These are phyloP conservation scores for Ogataea trehaloabstinens DNA, from an alignment of 805 yeast genomes.

Conservation along the genomic window DNA sequence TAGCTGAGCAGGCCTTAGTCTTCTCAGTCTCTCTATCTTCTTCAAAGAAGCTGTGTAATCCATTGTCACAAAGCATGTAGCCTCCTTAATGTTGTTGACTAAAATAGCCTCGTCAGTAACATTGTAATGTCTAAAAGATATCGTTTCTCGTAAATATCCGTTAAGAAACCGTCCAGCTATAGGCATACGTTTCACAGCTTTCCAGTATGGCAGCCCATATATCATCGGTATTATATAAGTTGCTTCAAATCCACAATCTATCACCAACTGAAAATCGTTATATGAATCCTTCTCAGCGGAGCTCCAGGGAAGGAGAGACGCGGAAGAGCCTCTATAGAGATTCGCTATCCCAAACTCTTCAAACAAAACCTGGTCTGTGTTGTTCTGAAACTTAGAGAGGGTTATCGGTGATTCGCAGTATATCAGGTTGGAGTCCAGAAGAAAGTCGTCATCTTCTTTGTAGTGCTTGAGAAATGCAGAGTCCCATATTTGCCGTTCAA, in stretches of 20 bases:
- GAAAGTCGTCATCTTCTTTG: constrained; percentile 38
- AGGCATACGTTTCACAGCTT: constrained; percentile 73
- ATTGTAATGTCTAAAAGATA: constrained; percentile 89
- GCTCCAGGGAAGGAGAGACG: constrained; percentile 64
- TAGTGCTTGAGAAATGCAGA: constrained; percentile 49
- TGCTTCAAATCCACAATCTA: constrained; percentile 85
- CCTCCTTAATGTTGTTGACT: constrained; percentile 82
- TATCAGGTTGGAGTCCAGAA: constrained; percentile 57
- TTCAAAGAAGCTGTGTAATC: constrained; percentile 42
- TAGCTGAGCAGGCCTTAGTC: constrained; percentile 15
- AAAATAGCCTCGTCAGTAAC: constrained; percentile 87
- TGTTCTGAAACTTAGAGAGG: constrained; percentile 74
- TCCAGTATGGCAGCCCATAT: constrained; percentile 72
- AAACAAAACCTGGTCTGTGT: constrained; percentile 87
- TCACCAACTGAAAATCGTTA: constrained; percentile 68
- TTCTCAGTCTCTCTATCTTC: constrained; percentile 26
- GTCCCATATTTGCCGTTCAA: constrained; percentile 90
- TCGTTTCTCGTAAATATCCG: constrained; percentile 77
- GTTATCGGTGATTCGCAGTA: constrained; percentile 81
- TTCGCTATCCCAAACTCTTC: constrained; percentile 86
- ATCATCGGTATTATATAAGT: constrained; percentile 87
- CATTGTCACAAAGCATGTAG: constrained; percentile 63
- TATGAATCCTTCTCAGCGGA: constrained; percentile 21
- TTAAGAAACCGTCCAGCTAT: constrained; percentile 85
- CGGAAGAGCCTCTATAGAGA: constrained; percentile 64